A percentile compares a stretch with the other conserved stretches of the same genome.
phyloP scores from a whole-genome alignment of 2,329 filamentous ascomycete genomes.

The Lachnellula suecica region DNA sequence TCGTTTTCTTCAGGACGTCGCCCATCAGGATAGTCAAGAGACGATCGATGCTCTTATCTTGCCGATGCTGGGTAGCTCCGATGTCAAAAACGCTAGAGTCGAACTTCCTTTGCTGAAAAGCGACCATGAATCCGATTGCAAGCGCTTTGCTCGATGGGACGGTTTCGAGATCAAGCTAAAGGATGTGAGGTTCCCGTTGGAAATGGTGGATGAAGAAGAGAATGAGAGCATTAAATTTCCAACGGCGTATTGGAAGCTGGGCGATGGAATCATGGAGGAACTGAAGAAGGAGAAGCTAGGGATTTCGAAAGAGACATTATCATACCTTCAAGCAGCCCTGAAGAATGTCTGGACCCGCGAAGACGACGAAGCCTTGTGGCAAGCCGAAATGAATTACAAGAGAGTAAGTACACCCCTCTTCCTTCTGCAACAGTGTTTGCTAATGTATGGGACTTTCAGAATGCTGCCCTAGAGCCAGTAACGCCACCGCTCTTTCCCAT shows the following conservation, averaged over 20 bases:
- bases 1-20: slow-evolving; percentile 21
- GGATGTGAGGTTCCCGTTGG: slow-evolving; percentile 30
- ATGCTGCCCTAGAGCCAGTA: slow-evolving; percentile 21
- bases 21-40: slow-evolving; percentile 8
- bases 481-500: slow-evolving; percentile 32
- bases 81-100: slow-evolving; percentile 13
- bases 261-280: slow-evolving; percentile 17
- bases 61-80: slow-evolving; percentile 7
- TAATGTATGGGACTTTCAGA: slow-evolving; percentile 13
- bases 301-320: slow-evolving; percentile 26
- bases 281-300: slow-evolving; percentile 28
- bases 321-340: slow-evolving; percentile 18
- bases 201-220: slow-evolving; percentile 26
- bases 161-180: slow-evolving; percentile 25
- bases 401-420: slow-evolving; percentile 17
- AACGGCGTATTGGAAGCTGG: slow-evolving; percentile 15
- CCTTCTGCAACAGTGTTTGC: neutral
- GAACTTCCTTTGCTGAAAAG: slow-evolving; percentile 30
- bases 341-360: slow-evolving; percentile 21
- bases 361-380: slow-evolving; percentile 24
- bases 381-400: slow-evolving; percentile 20
- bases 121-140: slow-evolving; percentile 29
- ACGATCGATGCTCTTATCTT: slow-evolving; percentile 10
- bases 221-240: slow-evolving; percentile 27
- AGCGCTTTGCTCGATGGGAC: slow-evolving; percentile 24